A percentile compares a stretch with the other conserved stretches of the same genome.
Evolutionary conservation across 2,329 filamentous ascomycete species (phyloP).

Genomic region (Colletotrichum tamarilloi): DNA sequence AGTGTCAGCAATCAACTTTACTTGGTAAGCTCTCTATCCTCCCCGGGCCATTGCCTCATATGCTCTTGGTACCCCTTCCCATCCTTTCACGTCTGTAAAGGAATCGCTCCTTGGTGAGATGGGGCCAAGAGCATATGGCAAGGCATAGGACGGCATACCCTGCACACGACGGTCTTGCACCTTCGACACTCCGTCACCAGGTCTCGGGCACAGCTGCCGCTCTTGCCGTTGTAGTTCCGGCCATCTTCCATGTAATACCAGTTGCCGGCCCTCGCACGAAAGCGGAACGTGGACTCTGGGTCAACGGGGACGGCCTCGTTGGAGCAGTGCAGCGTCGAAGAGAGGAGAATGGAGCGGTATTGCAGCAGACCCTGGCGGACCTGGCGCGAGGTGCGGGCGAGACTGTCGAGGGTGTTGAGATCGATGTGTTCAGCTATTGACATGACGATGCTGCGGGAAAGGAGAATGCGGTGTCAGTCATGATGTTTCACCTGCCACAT

Average conservation of each 20-base stretch:
- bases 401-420: constrained; percentile 85
- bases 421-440: constrained; percentile 83
- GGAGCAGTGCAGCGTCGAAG: constrained; percentile 81
- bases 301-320: constrained; percentile 73
- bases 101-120: not conserved
- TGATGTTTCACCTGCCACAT: not conserved
- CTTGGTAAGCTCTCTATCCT: constrained; percentile 7
- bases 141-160: constrained; percentile 63
- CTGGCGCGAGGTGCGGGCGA: constrained; percentile 84
- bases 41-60: constrained; percentile 18
- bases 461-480: not conserved
- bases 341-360: constrained; percentile 78
- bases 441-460: constrained; percentile 74
- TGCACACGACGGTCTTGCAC: constrained; percentile 82
- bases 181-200: constrained; percentile 86
- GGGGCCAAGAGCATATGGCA: constrained; percentile 19
- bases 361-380: constrained; percentile 83
- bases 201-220: constrained; percentile 85
- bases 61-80: constrained; percentile 2
- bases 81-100: constrained; percentile 4
- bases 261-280: constrained; percentile 66
- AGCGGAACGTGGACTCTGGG: constrained; percentile 66
- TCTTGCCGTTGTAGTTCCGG: constrained; percentile 71
- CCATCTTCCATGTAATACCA: constrained; percentile 70
- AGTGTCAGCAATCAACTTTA: constrained; percentile 29